These are phyloP conservation scores for Pisolithus orientalis DNA, from an alignment of 768 basidiomycete genomes.

Conservation along the genomic window DNA sequence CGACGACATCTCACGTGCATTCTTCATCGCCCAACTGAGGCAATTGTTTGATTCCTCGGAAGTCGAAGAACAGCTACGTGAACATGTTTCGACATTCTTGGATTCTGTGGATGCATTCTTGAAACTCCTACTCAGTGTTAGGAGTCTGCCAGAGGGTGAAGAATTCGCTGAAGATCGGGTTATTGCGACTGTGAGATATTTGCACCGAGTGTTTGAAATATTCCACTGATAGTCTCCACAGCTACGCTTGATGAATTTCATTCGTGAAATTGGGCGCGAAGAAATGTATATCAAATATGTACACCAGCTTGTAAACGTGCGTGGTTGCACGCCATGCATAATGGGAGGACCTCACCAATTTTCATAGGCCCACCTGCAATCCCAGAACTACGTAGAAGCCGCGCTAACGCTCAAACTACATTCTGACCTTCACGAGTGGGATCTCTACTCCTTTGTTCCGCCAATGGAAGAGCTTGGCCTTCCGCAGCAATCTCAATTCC, in stretches of 20 bases:
- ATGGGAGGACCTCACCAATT: conserved; percentile 9
- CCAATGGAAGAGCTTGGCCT: conserved; percentile 88
- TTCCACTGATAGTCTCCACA: conserved; percentile 24
- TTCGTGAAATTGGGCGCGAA: conserved; percentile 82
- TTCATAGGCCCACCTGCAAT: conserved; percentile 74
- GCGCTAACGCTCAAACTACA: conserved; percentile 91
- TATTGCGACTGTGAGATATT: conserved; percentile 66
- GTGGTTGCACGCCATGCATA: conserved; percentile 15
- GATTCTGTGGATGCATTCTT: conserved; percentile 91
- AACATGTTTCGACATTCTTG: conserved; percentile 74
- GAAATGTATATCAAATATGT: conserved; percentile 97
- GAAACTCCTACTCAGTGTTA: conserved; percentile 79
- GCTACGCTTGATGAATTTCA: conserved; percentile 91
- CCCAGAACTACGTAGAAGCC: conserved; percentile 89
- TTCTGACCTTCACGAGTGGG: conserved; percentile 91
- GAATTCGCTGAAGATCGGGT: conserved; percentile 94
- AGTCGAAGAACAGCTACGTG: conserved; percentile 73
- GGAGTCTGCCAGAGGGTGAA: conserved; percentile 86
- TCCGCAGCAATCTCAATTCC: conserved; percentile 90
- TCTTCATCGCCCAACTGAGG: conserved; percentile 88
- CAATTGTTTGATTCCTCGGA: conserved; percentile 82
- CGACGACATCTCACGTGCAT: conserved; percentile 85
- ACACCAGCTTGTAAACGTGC: conserved; percentile 86
- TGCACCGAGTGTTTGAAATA: background rate
- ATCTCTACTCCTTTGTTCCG: conserved; percentile 69